A percentile compares a stretch with the other conserved stretches of the same genome.
Conservation (phyloP, 352 stramenopile species). For the Pythium rishiriense region DNA sequence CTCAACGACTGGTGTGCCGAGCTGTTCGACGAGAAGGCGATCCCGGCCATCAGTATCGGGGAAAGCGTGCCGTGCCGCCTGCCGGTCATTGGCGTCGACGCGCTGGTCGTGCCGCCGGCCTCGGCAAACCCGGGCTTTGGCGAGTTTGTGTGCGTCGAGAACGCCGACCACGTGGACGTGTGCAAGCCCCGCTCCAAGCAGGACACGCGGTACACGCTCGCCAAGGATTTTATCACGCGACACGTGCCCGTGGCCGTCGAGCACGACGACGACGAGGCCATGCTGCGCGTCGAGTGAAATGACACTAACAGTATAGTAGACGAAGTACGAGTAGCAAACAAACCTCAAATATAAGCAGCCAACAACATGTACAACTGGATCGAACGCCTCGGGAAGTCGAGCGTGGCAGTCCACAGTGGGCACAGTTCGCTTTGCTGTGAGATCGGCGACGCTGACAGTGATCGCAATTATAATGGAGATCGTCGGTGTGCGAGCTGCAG, state of each 20-base stretch:
- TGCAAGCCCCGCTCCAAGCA: slow-evolving; percentile 67
- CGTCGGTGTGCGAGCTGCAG: background rate
- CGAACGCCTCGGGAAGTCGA: too few relatives aligned
- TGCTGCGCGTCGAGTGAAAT: slow-evolving; percentile 23
- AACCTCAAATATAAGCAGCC: background rate
- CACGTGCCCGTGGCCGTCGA: slow-evolving; percentile 11
- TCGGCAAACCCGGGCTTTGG: slow-evolving; percentile 79
- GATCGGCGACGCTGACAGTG: background rate
- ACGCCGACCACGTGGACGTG: slow-evolving; percentile 73
- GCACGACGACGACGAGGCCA: slow-evolving; percentile 10
- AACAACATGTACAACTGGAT: background rate
- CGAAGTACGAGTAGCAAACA: background rate
- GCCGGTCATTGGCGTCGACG: slow-evolving; percentile 68
- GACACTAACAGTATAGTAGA: background rate
- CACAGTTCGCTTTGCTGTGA: too few relatives aligned
- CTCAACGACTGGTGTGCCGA: slow-evolving; percentile 75
- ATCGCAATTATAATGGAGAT: background rate
- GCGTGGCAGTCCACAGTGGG: too few relatives aligned
- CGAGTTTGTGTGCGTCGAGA: slow-evolving; percentile 55
- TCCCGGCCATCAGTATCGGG: slow-evolving; percentile 64
- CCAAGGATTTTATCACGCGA: slow-evolving; percentile 58
- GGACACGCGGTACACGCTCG: slow-evolving; percentile 62
- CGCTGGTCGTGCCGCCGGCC: slow-evolving; percentile 63
- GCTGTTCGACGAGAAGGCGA: slow-evolving; percentile 52
- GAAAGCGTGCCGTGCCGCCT: slow-evolving; percentile 65